A percentile compares a stretch with the other conserved stretches of the same genome.
Evolutionary conservation across 139 green algal genomes (phyloP).

Genomic region (Desmodesmus armatus): DNA sequence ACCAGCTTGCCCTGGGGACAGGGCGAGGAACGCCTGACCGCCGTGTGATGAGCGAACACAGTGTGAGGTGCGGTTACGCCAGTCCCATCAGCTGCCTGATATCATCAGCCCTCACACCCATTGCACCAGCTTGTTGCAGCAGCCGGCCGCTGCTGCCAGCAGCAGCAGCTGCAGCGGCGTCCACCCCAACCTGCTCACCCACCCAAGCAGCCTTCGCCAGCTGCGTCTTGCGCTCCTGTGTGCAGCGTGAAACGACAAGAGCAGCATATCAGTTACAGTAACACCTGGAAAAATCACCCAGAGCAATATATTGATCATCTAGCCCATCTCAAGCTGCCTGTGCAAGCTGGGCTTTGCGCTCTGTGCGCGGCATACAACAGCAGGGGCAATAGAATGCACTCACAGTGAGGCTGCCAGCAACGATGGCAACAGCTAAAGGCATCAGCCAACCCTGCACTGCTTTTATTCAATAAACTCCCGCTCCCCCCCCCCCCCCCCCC

Average conservation of each 20-base stretch:
- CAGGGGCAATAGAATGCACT: neutral
- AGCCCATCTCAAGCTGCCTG: neutral
- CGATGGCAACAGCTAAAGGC: neutral
- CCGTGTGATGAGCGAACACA: too few relatives aligned
- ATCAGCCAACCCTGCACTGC: neutral
- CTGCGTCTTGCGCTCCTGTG: conserved; percentile 18
- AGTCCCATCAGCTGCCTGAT: conserved; percentile 73
- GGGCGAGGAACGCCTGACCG: too few relatives aligned
- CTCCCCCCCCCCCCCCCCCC: too few relatives aligned
- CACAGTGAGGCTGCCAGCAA: neutral
- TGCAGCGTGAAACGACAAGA: neutral
- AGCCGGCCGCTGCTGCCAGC: conserved; percentile 10
- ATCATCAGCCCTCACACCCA: conserved; percentile 61
- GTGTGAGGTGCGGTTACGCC: too few relatives aligned
- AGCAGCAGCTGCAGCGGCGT: conserved; percentile 49
- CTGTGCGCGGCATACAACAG: neutral
- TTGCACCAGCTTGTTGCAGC: conserved; percentile 26
- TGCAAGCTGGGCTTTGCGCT: too few relatives aligned
- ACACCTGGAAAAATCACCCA: neutral
- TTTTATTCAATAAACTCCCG: neutral
- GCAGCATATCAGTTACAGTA: neutral
- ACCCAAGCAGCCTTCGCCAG: conserved; percentile 10
- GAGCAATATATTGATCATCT: neutral
- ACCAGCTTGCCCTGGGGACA: too few relatives aligned
- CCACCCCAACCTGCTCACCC: conserved; percentile 66